Evolutionary conservation across 1,284 basidiomycete species (phyloP), one percentile per base, ranked within the genome.

Genomic region (Testicularia cyperi): DNA sequence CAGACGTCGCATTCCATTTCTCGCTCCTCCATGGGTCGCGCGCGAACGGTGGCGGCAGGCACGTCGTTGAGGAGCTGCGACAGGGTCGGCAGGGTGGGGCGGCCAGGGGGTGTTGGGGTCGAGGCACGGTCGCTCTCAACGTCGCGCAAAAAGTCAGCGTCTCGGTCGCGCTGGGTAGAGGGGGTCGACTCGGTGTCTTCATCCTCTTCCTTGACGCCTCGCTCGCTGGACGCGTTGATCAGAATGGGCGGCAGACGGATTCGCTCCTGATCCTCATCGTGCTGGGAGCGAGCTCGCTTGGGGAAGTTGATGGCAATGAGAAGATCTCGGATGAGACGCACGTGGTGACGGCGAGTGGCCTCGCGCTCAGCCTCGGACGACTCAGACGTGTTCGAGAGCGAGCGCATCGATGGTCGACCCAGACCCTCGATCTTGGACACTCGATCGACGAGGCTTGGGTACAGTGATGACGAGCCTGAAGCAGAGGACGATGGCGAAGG

Each of bases 301-400:
- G 68, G 66, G 32, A 60, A 66, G 44, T 70, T 70, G 58, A 70
- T 62, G 22, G 68, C 68, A 15, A 68, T 47, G 15, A 70, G 43
- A 7, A 70, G 43, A 25, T 64, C 56, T 6, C 60, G 38, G 18
- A 70, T 70, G 10, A 70, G 46, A 20, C 54, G 44, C 6, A 68
- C 48, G 38, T 70, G 68, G 18, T 48, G 39, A 20, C 48, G 43
- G 20, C 65, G 47, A 36, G 53, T 45, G 0, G 40, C 35, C 22
- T 57, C 57, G 7, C 24, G 37, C n/a, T 18, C 4, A 8, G 23
- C 35, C 3, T 34, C n/a, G 10, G 29, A 21, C 12, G 32, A 21
- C 26, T 38, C 48, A 16, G 42, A 41, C 2, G 36, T 37, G n/a
- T 28, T n/a, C 6, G 38, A 40, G 3, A 24, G 23, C 26, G 35